These are phyloP conservation scores for Acer campestre DNA, from an alignment of 345 rosid genomes.

Conservation along the genomic window DNA sequence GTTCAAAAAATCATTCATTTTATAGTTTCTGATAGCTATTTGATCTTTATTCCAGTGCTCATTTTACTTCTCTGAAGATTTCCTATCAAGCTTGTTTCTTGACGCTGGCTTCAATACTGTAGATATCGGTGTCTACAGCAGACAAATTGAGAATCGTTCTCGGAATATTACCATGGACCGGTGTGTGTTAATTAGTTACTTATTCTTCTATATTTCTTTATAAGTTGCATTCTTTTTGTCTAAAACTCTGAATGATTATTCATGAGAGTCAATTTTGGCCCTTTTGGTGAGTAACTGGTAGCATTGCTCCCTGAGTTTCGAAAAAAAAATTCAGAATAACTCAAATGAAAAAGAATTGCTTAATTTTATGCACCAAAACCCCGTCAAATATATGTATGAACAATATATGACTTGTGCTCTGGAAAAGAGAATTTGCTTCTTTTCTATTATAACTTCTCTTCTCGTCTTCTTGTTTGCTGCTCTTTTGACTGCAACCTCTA, in stretches of 20 bases:
- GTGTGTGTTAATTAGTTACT: slow-evolving; percentile 22
- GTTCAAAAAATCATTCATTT: not conserved
- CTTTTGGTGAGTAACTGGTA: no score
- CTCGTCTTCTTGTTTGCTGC: not conserved
- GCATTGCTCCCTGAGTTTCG: not conserved
- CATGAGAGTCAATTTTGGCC: not conserved
- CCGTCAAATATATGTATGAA: not conserved
- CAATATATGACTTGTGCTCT: not conserved
- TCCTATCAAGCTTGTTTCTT: slow-evolving; percentile 35
- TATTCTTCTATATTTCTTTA: not conserved
- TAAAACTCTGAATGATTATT: not conserved
- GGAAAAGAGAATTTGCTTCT: not conserved
- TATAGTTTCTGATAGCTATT: not conserved
- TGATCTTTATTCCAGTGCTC: slow-evolving; percentile 33
- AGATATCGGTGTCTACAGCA: slow-evolving; percentile 28
- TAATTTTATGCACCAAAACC: no score
- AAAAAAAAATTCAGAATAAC: no score
- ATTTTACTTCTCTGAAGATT: slow-evolving; percentile 38
- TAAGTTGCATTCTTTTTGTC: not conserved
- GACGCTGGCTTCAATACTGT: slow-evolving; percentile 36
- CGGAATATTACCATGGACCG: slow-evolving; percentile 34
- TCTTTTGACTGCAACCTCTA: slow-evolving; percentile 9
- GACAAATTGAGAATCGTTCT: slow-evolving; percentile 31
- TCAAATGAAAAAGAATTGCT: no score
- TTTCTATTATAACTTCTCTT: not conserved